Conservation (phyloP, 2,329 filamentous ascomycete species). For the Aureobasidium sp. region DNA sequence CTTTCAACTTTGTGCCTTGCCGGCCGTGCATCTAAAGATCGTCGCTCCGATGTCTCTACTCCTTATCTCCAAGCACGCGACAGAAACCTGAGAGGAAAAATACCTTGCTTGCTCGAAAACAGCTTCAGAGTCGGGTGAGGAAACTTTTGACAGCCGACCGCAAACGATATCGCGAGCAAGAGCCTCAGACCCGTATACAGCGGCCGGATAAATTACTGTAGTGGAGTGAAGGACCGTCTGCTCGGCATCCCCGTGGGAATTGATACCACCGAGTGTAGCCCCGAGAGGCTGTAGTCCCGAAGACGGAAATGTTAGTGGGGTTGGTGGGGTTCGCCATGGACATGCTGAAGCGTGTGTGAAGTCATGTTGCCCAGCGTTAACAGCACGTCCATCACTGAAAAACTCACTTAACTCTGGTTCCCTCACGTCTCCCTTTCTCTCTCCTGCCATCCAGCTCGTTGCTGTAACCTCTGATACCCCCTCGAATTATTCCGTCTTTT, state of each 20-base stretch:
- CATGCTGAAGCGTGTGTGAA: slow-evolving; percentile 1
- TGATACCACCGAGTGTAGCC: background rate
- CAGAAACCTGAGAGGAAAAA: background rate
- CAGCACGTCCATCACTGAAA: slow-evolving; percentile 7
- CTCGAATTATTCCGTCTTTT: slow-evolving; percentile 3
- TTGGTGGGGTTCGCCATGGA: slow-evolving; percentile 5
- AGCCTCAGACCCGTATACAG: background rate
- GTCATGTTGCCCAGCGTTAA: slow-evolving; percentile 6
- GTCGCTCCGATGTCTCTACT: background rate
- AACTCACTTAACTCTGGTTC: slow-evolving; percentile 5
- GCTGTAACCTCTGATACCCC: background rate
- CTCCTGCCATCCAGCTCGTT: background rate
- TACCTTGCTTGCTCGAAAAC: background rate
- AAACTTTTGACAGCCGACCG: background rate
- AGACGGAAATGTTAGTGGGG: background rate
- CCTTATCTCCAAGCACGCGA: slow-evolving; percentile 1
- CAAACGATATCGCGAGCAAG: background rate
- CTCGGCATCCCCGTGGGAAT: background rate
- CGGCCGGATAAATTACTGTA: background rate
- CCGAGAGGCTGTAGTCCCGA: background rate
- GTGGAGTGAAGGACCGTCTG: background rate
- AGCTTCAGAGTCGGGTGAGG: too few relatives aligned
- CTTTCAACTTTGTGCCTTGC: slow-evolving; percentile 3
- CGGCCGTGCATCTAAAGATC: slow-evolving; percentile 6
- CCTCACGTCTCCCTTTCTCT: background rate